phyloP scores from a whole-genome alignment of 2,329 filamentous ascomycete genomes.

The Cercospora zeina region DNA sequence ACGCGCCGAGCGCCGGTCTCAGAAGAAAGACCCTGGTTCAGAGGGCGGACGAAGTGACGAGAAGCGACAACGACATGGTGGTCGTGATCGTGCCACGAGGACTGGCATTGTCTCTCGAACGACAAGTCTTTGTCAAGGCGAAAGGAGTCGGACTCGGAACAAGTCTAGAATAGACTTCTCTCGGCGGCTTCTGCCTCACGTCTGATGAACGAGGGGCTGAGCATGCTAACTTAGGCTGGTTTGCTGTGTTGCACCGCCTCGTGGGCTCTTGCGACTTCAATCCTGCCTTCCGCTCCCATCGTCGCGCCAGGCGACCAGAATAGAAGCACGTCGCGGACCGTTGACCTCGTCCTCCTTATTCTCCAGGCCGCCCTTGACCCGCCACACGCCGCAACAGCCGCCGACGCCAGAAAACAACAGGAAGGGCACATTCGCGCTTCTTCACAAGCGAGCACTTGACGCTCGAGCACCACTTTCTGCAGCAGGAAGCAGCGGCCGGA shows the following conservation, averaged over 20 bases:
- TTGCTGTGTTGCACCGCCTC: conserved; percentile 5
- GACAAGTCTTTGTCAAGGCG: not conserved
- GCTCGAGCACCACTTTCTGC: conserved; percentile 1
- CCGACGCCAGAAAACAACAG: not conserved
- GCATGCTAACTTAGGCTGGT: not conserved
- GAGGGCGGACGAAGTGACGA: not conserved
- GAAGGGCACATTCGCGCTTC: not conserved
- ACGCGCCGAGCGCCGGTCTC: not conserved
- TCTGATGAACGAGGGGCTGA: conserved; percentile 7
- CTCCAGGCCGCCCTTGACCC: not conserved
- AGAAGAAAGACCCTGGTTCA: not conserved
- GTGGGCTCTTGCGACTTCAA: not conserved
- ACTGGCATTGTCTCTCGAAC: not conserved
- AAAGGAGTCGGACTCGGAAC: not conserved
- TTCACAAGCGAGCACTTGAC: conserved; percentile 2
- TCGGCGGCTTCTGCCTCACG: not conserved
- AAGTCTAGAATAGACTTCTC: not conserved
- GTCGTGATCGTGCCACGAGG: not conserved
- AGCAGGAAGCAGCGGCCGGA: conserved; percentile 2
- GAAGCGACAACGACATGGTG: not conserved
- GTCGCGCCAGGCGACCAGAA: conserved; percentile 9
- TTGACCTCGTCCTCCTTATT: not conserved
- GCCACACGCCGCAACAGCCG: not conserved
- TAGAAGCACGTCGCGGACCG: conserved; percentile 6
- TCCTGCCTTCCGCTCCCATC: not conserved